These are phyloP conservation scores for Backusella parvicylindrica DNA, from an alignment of 192 early-diverging fungal genomes.

Conservation along the genomic window DNA sequence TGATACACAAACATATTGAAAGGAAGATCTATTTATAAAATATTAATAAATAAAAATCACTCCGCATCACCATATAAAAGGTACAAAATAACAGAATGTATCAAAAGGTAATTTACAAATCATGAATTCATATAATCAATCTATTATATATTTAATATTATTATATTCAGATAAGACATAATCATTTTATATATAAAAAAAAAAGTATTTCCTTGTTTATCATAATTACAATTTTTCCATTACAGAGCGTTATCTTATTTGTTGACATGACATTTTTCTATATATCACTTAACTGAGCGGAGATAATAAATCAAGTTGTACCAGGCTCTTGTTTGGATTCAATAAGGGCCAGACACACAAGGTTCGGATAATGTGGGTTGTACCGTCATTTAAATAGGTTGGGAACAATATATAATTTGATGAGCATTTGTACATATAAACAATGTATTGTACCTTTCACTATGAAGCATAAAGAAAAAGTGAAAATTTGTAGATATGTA, in stretches of 20 bases:
- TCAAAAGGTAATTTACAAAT: too few relatives aligned
- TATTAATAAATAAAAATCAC: constrained; percentile 1
- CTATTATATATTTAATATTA: too few relatives aligned
- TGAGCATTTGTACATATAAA: neutral
- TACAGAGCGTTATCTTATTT: constrained; percentile 30
- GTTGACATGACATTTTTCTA: constrained; percentile 58
- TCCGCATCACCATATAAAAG: neutral
- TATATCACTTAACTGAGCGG: constrained; percentile 26
- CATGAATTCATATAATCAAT: too few relatives aligned
- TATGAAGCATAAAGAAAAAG: neutral
- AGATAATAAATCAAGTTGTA: constrained; percentile 44
- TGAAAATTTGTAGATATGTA: neutral
- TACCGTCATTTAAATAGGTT: constrained; percentile 42
- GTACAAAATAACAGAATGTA: neutral
- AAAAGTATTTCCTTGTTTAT: neutral
- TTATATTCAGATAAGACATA: neutral
- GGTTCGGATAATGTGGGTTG: constrained; percentile 40
- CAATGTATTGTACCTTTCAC: neutral
- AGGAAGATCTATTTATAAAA: constrained; percentile 6
- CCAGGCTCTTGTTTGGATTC: constrained; percentile 46
- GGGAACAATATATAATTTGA: constrained; percentile 16
- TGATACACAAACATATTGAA: constrained; percentile 7
- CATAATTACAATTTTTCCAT: neutral
- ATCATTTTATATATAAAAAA: neutral
- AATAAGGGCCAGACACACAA: constrained; percentile 35